Base-by-base conservation (phyloP, 176 grass and related monocot species). In the Oryza meridionalis region DNA sequence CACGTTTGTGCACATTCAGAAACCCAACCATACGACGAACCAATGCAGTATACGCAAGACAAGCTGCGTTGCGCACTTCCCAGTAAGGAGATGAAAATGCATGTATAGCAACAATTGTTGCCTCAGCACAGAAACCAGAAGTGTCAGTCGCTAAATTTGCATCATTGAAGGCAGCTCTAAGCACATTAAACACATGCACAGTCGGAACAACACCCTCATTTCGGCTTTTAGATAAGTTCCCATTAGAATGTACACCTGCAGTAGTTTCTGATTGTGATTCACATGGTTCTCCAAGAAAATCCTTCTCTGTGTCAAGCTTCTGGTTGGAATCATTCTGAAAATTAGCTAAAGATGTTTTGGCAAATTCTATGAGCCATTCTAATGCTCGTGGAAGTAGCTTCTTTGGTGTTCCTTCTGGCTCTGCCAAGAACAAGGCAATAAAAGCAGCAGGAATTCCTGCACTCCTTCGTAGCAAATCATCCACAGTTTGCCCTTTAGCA, bases 21-120 rank as follows among this genome's bases (percentile, higher is more conserved):
- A 95, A 98, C 11, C 96, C 96, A 90, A 95, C 89, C 96, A 95
- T 95, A 27, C 93, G 87, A 47, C 93, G 92, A 79, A 98, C 77
- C 82, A 98, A 74, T 27, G 89, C 88, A 62, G 96, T 95, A 72
- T 98, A 98, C 67, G 96, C 91, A 82, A 98, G 92, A 72, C 93
- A 95, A 84, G 93, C 96, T 43, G 90, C 93, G 68, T 98, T 98
- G 21, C 93, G 82, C 37, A 98, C 91, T 87, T 98, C 96, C 96
- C 96, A 98, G 80, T 98, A 98, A 83, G 96, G 87, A 87, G 96
- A 98, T 73, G 85, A 93, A 87, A 98, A 95, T 73, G 93, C 94
- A 24, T 66, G 86, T 88, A 98, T 88, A 37, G 88, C 90, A 81
- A 98, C 85, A 84, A 98, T 90, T 69, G 89, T 93, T 77, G 96